Base-by-base conservation (phyloP, 2,329 filamentous ascomycete species). In the Neofusicoccum umdonicola region DNA sequence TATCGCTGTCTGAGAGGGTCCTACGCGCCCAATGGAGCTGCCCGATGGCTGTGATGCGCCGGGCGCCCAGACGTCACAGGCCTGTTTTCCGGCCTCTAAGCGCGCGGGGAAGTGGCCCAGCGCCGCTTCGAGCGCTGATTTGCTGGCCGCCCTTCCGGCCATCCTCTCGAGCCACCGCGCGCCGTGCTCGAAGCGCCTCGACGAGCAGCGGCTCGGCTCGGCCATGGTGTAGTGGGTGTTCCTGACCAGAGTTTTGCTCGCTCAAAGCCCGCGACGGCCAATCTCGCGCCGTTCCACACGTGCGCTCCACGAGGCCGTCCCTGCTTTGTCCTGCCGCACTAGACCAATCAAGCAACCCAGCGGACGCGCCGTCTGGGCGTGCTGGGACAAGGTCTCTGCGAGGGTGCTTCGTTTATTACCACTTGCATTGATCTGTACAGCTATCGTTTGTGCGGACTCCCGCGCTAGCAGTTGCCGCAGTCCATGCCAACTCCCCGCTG, bases 61-160 rank as follows among this genome's bases (percentile, higher is more conserved):
- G 19, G 9, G 22, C 42, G 56, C 56, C 56, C 27, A 60, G 42
- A 60, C 56, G 42, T 60, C 56, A 60, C 41, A 60, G 54, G 56
- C 56, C 42, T 19, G 15, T 19, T 37, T 37, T 37, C 15, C 31
- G 56, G 56, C 42, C 56, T 60, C 41, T 60, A 60, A 60, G 56
- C 56, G 56, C 56, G 56, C 56, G 56, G 56, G 56, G 56, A 60
- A 47, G 56, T 60, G 56, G 56, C 56, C 56, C 56, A 60, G 42
- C 31, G 31, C 56, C 11, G 56, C 42, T 37, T 22, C 27, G n/a
- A 15, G 7, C 56, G 42, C 56, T 60, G 41, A 60, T 60, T 60
- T 48, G 56, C 56, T 37, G 42, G 56, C 54, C 56, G 41, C 42
- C 8, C 13, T n/a, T 22, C 12, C 11, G 27, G 56, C 42, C 56